These are phyloP conservation scores for Colletotrichum higginsianum DNA, from an alignment of 2,329 filamentous ascomycete species.

Conservation along the genomic window DNA sequence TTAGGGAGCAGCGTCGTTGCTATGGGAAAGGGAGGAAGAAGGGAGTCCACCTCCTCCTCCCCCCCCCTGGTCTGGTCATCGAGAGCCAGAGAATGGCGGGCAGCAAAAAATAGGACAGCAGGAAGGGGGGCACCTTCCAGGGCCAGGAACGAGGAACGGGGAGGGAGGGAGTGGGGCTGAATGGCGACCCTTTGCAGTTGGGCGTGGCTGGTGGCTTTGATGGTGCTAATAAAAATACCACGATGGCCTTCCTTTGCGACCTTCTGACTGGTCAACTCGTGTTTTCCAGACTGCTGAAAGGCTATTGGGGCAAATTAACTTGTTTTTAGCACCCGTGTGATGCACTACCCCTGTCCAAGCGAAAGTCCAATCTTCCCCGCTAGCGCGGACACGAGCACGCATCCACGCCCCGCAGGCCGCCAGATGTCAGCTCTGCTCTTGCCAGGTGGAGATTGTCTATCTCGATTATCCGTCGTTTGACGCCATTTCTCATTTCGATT, in stretches of 20 bases:
- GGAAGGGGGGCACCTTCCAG: conserved; percentile 20
- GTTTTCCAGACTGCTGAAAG: background rate
- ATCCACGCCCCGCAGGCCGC: conserved; percentile 15
- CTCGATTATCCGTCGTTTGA: background rate
- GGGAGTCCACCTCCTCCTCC: conserved; percentile 13
- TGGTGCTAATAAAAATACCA: conserved; percentile 17
- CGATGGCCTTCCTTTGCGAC: background rate
- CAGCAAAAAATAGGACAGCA: background rate
- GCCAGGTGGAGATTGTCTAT: background rate
- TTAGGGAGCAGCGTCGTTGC: conserved; percentile 46
- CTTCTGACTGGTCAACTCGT: conserved; percentile 25
- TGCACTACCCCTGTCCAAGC: conserved; percentile 22
- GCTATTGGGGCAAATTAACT: conserved; percentile 46
- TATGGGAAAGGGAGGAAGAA: conserved; percentile 46
- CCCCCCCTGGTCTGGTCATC: background rate
- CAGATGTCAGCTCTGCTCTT: background rate
- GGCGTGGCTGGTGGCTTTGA: conserved; percentile 6
- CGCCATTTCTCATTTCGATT: background rate
- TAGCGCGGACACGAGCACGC: conserved; percentile 32
- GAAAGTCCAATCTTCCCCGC: conserved; percentile 26
- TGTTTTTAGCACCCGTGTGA: conserved; percentile 30
- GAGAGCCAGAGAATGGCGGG: conserved; percentile 20
- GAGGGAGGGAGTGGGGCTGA: conserved; percentile 22
- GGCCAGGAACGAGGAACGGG: conserved; percentile 10
- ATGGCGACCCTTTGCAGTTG: conserved; percentile 17